Evolutionary conservation across 331 rosid species (phyloP), one percentile per base, ranked within the genome.

Genomic region (Malus hybrid): DNA sequence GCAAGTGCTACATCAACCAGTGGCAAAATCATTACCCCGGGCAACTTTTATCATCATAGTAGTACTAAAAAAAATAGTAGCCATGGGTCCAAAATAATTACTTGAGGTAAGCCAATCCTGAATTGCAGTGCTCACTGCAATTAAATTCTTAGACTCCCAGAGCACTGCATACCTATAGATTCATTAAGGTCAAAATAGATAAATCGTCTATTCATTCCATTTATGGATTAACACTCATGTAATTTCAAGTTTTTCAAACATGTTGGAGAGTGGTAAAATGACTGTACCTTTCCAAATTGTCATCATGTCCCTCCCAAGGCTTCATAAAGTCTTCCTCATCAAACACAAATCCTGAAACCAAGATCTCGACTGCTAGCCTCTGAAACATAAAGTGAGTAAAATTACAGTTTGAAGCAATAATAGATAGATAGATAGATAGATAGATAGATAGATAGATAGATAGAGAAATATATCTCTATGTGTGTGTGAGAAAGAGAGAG

Each of bases 101-200:
- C 90, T 77, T 79, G 97, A 92, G 77, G 93, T 87, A 68, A 90
- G 91, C 97, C 97, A 92, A 82, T 92, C 96, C 88, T 85, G 96
- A 83, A 90, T 88, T 67, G 96, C 93, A 77, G 93, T 88, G 92
- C 97, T 90, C 79, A 88, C 94, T 22, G 93, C 88, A 82, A 88
- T 79, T 75, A 92, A 79, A 86, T 88, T 80, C 89, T 92, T 86
- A 27, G 96, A 92, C 78, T 92, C 96, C 96, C 97, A 92, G 76
- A 81, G 89, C 85, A 92, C 78, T 31, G 85, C 92, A 80, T 90
- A 92, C 94, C 97, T 90, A 79, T 73, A 78, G 22, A 72, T 67
- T 74, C 67, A 54, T 66, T 60, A 83, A 77, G 70, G 42, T n/a
- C 80, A 82, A 76, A 70, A 69, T 75, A 80, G 54, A 74, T 65